These are phyloP conservation scores for Colletotrichum zoysiae DNA, from an alignment of 2,329 filamentous ascomycete species.

Conservation along the genomic window DNA sequence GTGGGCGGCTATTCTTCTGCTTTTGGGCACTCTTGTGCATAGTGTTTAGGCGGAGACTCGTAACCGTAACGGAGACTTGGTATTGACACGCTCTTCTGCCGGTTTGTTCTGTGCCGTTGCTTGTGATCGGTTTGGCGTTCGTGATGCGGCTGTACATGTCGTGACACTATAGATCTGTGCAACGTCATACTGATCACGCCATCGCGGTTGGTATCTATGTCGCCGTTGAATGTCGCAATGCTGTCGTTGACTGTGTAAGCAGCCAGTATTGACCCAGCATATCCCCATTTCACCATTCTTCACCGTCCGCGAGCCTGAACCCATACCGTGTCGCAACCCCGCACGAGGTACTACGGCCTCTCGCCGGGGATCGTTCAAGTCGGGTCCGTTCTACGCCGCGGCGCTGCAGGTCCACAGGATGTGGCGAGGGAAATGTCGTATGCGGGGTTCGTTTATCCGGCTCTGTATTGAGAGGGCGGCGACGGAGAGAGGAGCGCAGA, in stretches of 20 bases:
- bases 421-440: constrained; percentile 48
- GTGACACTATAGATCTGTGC: constrained; percentile 2
- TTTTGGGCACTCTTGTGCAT: neutral
- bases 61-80: constrained; percentile 12
- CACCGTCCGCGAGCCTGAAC: neutral
- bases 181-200: neutral
- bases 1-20: neutral
- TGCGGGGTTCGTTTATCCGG: constrained; percentile 40
- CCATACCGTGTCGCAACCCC: constrained; percentile 40
- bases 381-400: constrained; percentile 43
- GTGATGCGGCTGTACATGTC: neutral
- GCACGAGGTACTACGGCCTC: constrained; percentile 47
- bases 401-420: constrained; percentile 47
- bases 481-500: constrained; percentile 45
- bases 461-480: constrained; percentile 43
- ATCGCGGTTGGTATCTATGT: neutral
- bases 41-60: constrained; percentile 7
- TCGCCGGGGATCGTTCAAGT: constrained; percentile 45
- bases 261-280: constrained; percentile 5
- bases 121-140: neutral
- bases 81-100: neutral
- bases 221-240: neutral
- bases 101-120: neutral
- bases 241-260: neutral
- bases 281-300: neutral